These are phyloP conservation scores for Fusarium anthophilum DNA, from an alignment of 2,329 filamentous ascomycete genomes.

Conservation along the genomic window DNA sequence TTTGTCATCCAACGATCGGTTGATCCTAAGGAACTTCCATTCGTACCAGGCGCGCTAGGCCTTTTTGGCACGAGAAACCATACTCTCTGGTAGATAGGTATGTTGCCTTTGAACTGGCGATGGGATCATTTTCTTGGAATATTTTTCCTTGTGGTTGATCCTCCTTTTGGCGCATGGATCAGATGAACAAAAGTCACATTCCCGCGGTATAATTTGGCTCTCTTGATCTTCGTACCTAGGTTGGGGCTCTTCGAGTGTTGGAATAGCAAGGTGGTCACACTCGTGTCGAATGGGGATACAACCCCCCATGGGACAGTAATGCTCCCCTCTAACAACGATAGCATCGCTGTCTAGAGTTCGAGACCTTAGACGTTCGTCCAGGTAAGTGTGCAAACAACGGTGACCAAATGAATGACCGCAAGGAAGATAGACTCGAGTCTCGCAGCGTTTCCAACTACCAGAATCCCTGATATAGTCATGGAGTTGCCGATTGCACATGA, in stretches of 20 bases:
- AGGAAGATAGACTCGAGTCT: constrained; percentile 35
- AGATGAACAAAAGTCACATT: not conserved
- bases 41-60: not conserved
- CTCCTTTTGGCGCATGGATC: too few species aligned
- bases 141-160: not conserved
- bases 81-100: not conserved
- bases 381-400: constrained; percentile 19
- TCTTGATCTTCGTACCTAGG: not conserved
- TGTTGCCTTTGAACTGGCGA: not conserved
- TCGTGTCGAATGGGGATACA: constrained; percentile 29
- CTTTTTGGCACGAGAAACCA: not conserved
- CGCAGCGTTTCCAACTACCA: not conserved
- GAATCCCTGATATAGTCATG: not conserved
- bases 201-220: not conserved
- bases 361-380: not conserved
- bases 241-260: not conserved
- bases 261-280: constrained; percentile 18
- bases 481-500: not conserved
- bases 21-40: not conserved
- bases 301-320: not conserved
- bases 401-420: constrained; percentile 43
- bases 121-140: not conserved
- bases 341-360: not conserved
- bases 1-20: not conserved
- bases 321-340: not conserved